phyloP scores from a whole-genome alignment of 495 filamentous ascomycete genomes.

The Neurospora sublineolata region DNA sequence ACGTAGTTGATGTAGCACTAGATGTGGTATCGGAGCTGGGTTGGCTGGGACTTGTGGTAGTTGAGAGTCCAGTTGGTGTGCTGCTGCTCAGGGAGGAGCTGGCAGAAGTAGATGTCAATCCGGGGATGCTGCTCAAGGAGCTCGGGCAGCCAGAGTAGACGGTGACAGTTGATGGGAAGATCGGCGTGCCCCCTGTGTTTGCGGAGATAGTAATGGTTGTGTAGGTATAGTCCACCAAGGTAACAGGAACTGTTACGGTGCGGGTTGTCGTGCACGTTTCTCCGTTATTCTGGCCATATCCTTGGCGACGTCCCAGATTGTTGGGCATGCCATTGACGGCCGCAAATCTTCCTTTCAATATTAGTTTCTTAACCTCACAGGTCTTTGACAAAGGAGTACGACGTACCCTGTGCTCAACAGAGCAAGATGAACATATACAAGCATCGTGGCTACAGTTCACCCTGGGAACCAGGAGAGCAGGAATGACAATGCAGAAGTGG shows the following conservation, averaged over 20 bases:
- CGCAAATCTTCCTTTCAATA: neutral
- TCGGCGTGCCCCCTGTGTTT: neutral
- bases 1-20: neutral
- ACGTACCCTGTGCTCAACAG: neutral
- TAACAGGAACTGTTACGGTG: neutral
- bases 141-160: neutral
- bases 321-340: neutral
- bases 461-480: neutral
- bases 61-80: neutral
- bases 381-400: neutral
- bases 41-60: neutral
- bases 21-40: neutral
- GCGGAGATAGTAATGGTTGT: neutral
- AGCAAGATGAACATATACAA: neutral
- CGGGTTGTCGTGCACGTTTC: neutral
- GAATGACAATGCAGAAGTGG: neutral
- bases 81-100: neutral
- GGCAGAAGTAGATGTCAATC: neutral
- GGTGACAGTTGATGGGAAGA: neutral
- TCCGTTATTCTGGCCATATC: neutral
- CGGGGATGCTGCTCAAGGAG: neutral
- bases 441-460: neutral
- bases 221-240: neutral
- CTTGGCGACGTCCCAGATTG: neutral
- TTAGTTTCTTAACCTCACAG: neutral